These are phyloP conservation scores for Moesziomyces globuligerus DNA, from an alignment of 1,284 basidiomycete genomes.

Conservation along the genomic window DNA sequence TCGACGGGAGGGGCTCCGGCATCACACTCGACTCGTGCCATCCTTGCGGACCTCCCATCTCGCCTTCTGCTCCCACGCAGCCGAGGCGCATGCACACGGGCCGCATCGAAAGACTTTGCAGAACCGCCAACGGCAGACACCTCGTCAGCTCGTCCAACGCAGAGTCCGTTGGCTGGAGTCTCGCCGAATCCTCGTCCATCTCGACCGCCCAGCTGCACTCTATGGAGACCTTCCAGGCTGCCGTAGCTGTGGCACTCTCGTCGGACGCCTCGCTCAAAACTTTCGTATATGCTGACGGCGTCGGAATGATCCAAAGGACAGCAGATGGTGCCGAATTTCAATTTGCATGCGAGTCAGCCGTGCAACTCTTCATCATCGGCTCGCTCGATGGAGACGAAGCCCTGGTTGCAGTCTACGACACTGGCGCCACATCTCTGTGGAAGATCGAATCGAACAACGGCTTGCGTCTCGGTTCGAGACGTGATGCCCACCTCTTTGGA, in stretches of 20 bases:
- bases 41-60: constrained; percentile 27
- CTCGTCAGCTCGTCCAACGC: constrained; percentile 28
- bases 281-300: constrained; percentile 1
- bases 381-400: neutral
- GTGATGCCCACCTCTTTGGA: neutral
- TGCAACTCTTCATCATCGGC: constrained; percentile 7
- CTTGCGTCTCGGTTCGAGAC: neutral
- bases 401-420: constrained; percentile 7
- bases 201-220: constrained; percentile 11
- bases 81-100: constrained; percentile 12
- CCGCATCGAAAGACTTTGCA: constrained; percentile 13
- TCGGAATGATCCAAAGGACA: constrained; percentile 7
- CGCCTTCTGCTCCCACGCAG: neutral
- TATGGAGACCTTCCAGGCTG: neutral
- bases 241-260: constrained; percentile 1
- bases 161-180: constrained; percentile 27
- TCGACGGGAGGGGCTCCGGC: constrained; percentile 48
- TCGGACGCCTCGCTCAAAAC: constrained; percentile 12
- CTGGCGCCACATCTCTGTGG: constrained; percentile 14
- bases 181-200: neutral
- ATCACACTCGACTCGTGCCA: constrained; percentile 24
- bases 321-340: constrained; percentile 1
- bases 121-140: constrained; percentile 21
- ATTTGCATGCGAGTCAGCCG: constrained; percentile 11
- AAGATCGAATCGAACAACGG: constrained; percentile 1